These are phyloP conservation scores for Chimonanthus praecox DNA, from an alignment of 164 flowering plant genomes.

Conservation along the genomic window DNA sequence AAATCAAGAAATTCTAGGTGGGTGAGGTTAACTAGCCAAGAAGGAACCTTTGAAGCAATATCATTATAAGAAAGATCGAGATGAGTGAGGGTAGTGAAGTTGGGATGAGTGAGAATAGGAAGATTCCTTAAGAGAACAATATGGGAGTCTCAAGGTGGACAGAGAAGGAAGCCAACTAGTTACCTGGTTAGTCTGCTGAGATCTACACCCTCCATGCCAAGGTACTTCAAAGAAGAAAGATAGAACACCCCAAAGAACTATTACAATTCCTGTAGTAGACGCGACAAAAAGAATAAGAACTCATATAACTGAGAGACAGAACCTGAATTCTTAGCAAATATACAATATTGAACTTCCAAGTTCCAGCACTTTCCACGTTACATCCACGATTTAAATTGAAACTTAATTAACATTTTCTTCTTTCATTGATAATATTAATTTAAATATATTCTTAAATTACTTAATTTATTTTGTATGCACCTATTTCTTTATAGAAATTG, in stretches of 20 bases:
- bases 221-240: constrained; percentile 9
- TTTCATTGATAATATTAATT: no score
- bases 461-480: no score
- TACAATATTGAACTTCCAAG: no score
- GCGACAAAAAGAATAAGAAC: not conserved
- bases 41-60: not conserved
- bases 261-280: not conserved
- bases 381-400: no score
- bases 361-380: no score
- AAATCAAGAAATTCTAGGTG: not conserved
- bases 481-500: no score
- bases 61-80: not conserved
- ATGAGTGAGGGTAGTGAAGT: not conserved
- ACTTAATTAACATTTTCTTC: no score
- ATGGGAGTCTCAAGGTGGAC: not conserved
- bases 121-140: not conserved
- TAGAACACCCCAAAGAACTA: constrained; percentile 1
- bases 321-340: not conserved
- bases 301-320: not conserved
- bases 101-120: not conserved
- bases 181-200: not conserved
- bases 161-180: constrained; percentile 11
- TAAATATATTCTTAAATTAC: no score
- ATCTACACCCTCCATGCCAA: not conserved
- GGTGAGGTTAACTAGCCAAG: not conserved